These are phyloP conservation scores for Penicillium olsonii DNA, from an alignment of 2,329 filamentous ascomycete genomes.

Conservation along the genomic window DNA sequence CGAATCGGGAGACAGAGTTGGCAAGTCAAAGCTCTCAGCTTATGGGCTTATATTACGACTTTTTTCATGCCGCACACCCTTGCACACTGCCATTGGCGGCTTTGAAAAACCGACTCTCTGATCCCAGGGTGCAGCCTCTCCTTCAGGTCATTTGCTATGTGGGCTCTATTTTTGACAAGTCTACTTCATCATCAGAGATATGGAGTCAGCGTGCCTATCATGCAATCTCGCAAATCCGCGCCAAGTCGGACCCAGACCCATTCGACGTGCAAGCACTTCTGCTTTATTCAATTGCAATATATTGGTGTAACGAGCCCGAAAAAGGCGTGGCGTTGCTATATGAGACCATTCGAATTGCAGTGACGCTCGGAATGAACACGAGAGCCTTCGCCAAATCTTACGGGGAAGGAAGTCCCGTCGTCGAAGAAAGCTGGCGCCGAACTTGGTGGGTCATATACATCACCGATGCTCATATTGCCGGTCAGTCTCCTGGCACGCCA, in stretches of 20 bases:
- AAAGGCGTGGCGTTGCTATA: constrained; percentile 11
- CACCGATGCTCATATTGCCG: constrained; percentile 78
- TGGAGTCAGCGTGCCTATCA: neutral
- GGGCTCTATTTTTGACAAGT: constrained; percentile 6
- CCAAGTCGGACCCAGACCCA: neutral
- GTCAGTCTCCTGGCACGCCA: constrained; percentile 41
- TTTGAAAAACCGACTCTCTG: neutral
- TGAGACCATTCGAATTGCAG: constrained; percentile 9
- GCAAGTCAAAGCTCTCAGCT: neutral
- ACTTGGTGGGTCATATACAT: constrained; percentile 54
- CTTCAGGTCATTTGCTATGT: constrained; percentile 5
- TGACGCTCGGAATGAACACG: constrained; percentile 14
- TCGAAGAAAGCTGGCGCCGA: constrained; percentile 48
- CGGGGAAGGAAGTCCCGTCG: constrained; percentile 4
- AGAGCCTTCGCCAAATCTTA: neutral
- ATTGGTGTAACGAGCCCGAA: constrained; percentile 18
- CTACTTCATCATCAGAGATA: neutral
- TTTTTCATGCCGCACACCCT: constrained; percentile 7
- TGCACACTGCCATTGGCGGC: neutral
- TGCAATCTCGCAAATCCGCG: neutral
- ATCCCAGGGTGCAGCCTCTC: neutral
- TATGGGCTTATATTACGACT: constrained; percentile 3
- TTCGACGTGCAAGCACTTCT: constrained; percentile 25
- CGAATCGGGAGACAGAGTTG: neutral
- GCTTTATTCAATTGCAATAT: constrained; percentile 22